Evolutionary conservation across 1,284 basidiomycete genomes (phyloP), one percentile per base, ranked within the genome.

Genomic region (Trametes versicolor): DNA sequence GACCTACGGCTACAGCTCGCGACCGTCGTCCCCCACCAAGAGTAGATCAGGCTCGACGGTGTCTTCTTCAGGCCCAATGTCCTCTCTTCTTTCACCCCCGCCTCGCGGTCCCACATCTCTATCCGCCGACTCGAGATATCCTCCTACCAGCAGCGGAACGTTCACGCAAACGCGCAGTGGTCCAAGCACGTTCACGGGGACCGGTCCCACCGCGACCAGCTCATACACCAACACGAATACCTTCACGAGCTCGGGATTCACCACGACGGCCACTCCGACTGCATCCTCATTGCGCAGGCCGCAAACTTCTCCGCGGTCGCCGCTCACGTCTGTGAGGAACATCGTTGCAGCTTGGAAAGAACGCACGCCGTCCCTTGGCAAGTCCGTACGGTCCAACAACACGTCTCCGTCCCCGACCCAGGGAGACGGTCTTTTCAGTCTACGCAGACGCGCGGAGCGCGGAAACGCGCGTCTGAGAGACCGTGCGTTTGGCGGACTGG

Each of bases 301-400:
- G 3, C 85, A 85, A 66, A 79, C 81, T 0, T 87, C 87, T 2
- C 88, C 90, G 6, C 84, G 88, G 7, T 91, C 89, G 5, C 90
- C 91, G 2, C 79, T 92, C 17, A 82, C 86, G 0, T 88, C 88
- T 13, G 91, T 95, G 37, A 84, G 90, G 29, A 94, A 92, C 67
- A 89, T 95, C 64, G 90, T 96, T 13, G 86, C 88, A 0, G 83
- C 90, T 4, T 95, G 93, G 93, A 93, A 90, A 75, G 88, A 89
- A 68, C 85, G 85, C 36, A 88, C 85, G 2, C 89, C 81, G 2
- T 77, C 76, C 49, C 72, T 77, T 45, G 79, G 70, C 72, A 66
- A 76, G 74, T 56, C 72, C 53, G 23, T 73, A 61, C 58, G 80
- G 64, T 29, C 81, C 75, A 66, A 67, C 41, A 71, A 68, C 19